These are phyloP conservation scores for Pythium plurisporium DNA, from an alignment of 352 stramenopile species.

Conservation along the genomic window DNA sequence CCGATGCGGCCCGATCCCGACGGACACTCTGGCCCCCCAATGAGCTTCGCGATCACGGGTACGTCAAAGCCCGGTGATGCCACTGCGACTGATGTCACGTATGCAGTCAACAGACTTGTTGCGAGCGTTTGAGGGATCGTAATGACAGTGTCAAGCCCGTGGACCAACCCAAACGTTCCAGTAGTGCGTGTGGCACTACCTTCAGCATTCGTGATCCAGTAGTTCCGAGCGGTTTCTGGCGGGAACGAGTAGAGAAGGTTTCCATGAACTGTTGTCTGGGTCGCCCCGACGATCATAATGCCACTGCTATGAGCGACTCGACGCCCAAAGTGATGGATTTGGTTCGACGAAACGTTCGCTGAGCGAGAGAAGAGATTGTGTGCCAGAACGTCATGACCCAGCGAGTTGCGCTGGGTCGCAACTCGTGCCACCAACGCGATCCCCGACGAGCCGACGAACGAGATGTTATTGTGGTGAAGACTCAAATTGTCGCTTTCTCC, in stretches of 20 bases:
- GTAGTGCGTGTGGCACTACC: conserved; percentile 18
- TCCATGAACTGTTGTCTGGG: conserved; percentile 39
- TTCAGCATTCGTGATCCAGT: conserved; percentile 43
- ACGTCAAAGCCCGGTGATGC: conserved; percentile 49
- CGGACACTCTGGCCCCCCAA: conserved; percentile 56
- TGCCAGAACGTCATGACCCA: conserved; percentile 27
- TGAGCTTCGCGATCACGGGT: conserved; percentile 58
- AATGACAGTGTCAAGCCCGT: conserved; percentile 18
- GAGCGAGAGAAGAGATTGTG: conserved; percentile 38
- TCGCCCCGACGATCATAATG: conserved; percentile 47
- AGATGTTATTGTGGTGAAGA: conserved; percentile 69
- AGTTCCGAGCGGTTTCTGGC: conserved; percentile 17
- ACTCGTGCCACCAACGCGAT: conserved; percentile 43
- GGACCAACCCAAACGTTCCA: conserved; percentile 6
- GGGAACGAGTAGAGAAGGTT: conserved; percentile 64
- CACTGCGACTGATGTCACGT: conserved; percentile 36
- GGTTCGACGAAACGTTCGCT: conserved; percentile 66
- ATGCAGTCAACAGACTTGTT: conserved; percentile 27
- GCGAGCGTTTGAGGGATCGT: conserved; percentile 32
- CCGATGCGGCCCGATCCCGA: conserved; percentile 46
- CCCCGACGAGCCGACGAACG: conserved; percentile 45
- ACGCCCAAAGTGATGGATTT: conserved; percentile 63
- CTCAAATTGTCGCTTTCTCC: conserved; percentile 45
- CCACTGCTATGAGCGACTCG: conserved; percentile 45
- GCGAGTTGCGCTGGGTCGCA: conserved; percentile 32